Conservation (phyloP, 352 stramenopile genomes). For the Thraustotheca clavata region DNA sequence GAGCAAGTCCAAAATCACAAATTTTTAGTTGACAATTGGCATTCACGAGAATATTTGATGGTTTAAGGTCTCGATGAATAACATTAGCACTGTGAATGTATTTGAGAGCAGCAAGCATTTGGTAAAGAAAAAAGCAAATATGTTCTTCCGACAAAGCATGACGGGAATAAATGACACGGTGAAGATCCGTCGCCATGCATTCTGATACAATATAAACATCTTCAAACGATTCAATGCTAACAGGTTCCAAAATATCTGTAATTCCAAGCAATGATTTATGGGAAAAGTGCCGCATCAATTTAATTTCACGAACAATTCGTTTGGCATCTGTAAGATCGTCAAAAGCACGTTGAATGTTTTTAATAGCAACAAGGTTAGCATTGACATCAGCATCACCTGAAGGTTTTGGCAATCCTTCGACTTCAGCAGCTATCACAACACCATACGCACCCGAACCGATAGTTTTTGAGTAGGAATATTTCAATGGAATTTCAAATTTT, state of each 20-base stretch:
- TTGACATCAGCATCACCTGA: constrained; percentile 19
- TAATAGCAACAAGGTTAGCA: constrained; percentile 79
- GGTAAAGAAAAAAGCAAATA: constrained; percentile 87
- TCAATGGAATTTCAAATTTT: constrained; percentile 65
- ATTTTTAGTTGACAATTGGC: constrained; percentile 87
- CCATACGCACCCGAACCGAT: constrained; percentile 88
- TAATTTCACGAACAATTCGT: constrained; percentile 97
- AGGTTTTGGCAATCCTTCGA: constrained; percentile 23
- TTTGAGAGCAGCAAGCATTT: constrained; percentile 78
- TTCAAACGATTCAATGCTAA: constrained; percentile 41
- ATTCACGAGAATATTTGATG: constrained; percentile 96
- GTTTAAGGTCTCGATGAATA: constrained; percentile 95
- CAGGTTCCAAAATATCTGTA: constrained; percentile 64
- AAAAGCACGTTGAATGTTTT: constrained; percentile 93
- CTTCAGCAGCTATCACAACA: constrained; percentile 77
- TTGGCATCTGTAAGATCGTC: constrained; percentile 98
- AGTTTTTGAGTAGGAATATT: constrained; percentile 77
- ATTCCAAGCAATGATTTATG: constrained; percentile 85
- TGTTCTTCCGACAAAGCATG: constrained; percentile 80
- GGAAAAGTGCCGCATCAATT: constrained; percentile 85
- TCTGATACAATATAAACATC: constrained; percentile 89
- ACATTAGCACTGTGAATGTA: constrained; percentile 92
- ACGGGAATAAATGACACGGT: constrained; percentile 85
- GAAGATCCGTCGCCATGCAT: constrained; percentile 86
- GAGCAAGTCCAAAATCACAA: constrained; percentile 82